Base-by-base conservation (phyloP, 495 filamentous ascomycete genomes). In the Podospora fimiseda region DNA sequence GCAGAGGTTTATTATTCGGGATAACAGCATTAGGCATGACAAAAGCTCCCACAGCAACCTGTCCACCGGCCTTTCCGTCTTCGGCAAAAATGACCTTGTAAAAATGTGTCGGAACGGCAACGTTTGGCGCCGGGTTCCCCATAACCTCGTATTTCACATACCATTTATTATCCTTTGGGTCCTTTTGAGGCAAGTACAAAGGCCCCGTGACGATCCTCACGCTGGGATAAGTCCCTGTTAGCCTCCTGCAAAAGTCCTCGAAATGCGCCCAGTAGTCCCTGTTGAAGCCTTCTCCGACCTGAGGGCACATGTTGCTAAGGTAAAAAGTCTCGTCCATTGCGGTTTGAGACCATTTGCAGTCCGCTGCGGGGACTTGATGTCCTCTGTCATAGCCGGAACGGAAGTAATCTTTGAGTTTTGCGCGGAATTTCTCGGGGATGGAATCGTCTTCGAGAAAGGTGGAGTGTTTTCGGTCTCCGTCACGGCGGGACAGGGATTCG, bases 191-290 rank as follows among this genome's bases (percentile, higher is more conserved):
- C 15, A 98, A 82, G 62, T 98, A 98, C 48, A 98, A 68, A 1
- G 93, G 93, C 0, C 93, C 93, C 2, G 93, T 97, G 30, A 97
- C 88, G 60, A 98, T 83, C 6, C 93, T 81, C 27, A 98, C 90
- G 20, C 79, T 85, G 1, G 93, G 90, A 58, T 96, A 98, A n/a
- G 71, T 77, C 5, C 42, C 19, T 1, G 91, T 88, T 27, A 98
- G 76, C 7, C 88, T 74, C 2, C 93, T 81, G 69, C 94, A 95
- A 68, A 97, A 98, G 59, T 95, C 90, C 70, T 98, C 93, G 61
- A 98, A 91, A 64, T 97, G 94, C 47, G 94, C 84, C 93, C 93
- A 98, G 81, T 98, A 95, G 70, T 98, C 93, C 16, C 93, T 78
- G 70, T 98, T 98, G 75, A 98, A 98, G 23, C 93, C 93, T 64